These are phyloP conservation scores for Astragalus membranaceus DNA, from an alignment of 306 rosid genomes.

Conservation along the genomic window DNA sequence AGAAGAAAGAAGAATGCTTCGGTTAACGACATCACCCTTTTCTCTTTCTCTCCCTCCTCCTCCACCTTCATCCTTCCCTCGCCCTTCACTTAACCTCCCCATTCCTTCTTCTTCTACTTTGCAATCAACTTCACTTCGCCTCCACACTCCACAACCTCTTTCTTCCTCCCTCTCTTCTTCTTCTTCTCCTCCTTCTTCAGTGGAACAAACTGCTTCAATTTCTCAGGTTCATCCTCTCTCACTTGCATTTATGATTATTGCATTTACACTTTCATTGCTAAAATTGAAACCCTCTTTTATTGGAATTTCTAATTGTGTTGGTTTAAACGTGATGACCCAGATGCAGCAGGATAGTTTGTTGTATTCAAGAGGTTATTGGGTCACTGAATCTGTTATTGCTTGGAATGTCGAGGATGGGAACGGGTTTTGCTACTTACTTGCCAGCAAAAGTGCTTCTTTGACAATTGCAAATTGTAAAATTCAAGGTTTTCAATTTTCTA, in stretches of 20 bases:
- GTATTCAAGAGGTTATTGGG: slow-evolving; percentile 82
- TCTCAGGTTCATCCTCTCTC: slow-evolving; percentile 48
- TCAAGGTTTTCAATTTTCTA: slow-evolving; percentile 42
- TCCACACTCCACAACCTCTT: slow-evolving; percentile 18
- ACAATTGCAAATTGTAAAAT: slow-evolving; percentile 34
- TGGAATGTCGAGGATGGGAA: slow-evolving; percentile 67
- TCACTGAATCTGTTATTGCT: slow-evolving; percentile 56
- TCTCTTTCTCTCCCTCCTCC: slow-evolving; percentile 24
- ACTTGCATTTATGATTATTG: neutral
- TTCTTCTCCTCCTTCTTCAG: slow-evolving; percentile 17
- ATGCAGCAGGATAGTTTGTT: slow-evolving; percentile 46
- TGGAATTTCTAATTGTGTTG: neutral
- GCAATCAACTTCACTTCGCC: slow-evolving; percentile 4
- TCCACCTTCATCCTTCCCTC: slow-evolving; percentile 18
- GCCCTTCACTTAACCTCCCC: slow-evolving; percentile 21
- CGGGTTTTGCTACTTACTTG: slow-evolving; percentile 47
- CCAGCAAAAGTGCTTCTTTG: slow-evolving; percentile 58
- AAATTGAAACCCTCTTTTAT: neutral
- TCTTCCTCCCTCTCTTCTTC: slow-evolving; percentile 33
- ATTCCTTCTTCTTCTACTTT: slow-evolving; percentile 16
- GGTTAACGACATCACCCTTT: slow-evolving; percentile 9
- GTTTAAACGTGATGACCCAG: slow-evolving; percentile 23
- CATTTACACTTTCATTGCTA: neutral
- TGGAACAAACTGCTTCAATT: slow-evolving; percentile 29
- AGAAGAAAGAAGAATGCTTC: slow-evolving; percentile 31